phyloP scores from a whole-genome alignment of 345 rosid species.

The Erucastrum elatum region DNA sequence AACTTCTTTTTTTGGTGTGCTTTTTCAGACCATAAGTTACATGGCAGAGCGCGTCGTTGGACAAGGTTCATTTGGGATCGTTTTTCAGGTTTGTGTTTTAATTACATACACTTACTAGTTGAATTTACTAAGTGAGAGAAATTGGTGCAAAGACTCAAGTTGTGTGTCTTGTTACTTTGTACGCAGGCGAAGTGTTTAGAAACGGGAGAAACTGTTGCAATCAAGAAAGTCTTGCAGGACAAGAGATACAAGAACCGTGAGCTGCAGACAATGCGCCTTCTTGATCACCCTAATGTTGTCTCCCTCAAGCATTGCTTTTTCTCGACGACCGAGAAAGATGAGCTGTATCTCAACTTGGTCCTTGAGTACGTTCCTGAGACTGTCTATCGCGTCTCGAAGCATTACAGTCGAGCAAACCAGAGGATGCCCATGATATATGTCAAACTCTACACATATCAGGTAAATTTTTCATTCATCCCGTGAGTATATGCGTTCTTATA shows the following conservation, averaged over 20 bases:
- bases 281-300: conserved; percentile 94
- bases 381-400: conserved; percentile 84
- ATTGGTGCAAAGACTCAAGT: not conserved
- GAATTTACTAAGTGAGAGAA: not conserved
- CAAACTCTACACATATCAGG: conserved; percentile 93
- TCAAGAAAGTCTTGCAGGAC: conserved; percentile 54
- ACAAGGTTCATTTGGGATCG: conserved; percentile 95
- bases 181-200: conserved; percentile 93
- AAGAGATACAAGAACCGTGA: conserved; percentile 97
- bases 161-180: not conserved
- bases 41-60: conserved; percentile 99
- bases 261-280: conserved; percentile 93
- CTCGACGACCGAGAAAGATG: conserved; percentile 91
- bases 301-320: conserved; percentile 92
- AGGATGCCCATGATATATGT: conserved; percentile 89
- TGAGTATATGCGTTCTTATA: not conserved
- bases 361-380: conserved; percentile 97
- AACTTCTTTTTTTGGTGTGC: not conserved
- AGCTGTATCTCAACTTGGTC: conserved; percentile 85
- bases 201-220: conserved; percentile 92
- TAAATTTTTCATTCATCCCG: not conserved
- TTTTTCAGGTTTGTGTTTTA: conserved; percentile 64
- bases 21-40: conserved; percentile 74
- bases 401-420: conserved; percentile 76
- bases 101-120: not conserved